phyloP scores from a whole-genome alignment of 106 monocot genomes.

The Dendrobium nobile region DNA sequence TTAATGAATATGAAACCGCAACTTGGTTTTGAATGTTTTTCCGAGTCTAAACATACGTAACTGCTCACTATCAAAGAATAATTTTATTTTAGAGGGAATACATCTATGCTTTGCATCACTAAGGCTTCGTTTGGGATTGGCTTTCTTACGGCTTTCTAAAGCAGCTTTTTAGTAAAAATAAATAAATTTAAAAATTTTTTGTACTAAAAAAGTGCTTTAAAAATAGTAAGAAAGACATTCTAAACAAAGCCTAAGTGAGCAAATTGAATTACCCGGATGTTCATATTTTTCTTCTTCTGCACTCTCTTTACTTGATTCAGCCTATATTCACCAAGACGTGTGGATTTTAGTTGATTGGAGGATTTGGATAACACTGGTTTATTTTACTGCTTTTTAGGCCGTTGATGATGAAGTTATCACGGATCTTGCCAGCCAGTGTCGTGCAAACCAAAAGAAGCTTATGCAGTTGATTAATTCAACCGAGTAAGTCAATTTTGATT shows the following conservation, averaged over 20 bases:
- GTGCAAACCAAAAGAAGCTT: constrained; percentile 72
- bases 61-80: neutral
- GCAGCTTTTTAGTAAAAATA: too few species aligned
- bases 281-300: neutral
- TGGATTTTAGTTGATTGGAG: neutral
- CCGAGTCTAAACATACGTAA: neutral
- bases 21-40: neutral
- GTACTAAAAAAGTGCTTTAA: too few species aligned
- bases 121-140: too few species aligned
- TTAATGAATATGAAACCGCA: neutral
- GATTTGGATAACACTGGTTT: neutral
- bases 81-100: neutral
- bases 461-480: constrained; percentile 60
- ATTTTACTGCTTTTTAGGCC: constrained; percentile 33
- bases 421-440: constrained; percentile 77
- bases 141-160: too few species aligned
- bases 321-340: neutral
- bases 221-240: too few species aligned
- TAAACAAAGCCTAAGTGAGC: too few species aligned
- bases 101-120: too few species aligned
- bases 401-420: constrained; percentile 86
- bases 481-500: constrained; percentile 32
- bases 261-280: neutral
- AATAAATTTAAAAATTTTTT: too few species aligned
- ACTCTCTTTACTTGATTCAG: neutral